Base-by-base conservation (phyloP, 495 filamentous ascomycete species). In the Penicillium desertorum region DNA sequence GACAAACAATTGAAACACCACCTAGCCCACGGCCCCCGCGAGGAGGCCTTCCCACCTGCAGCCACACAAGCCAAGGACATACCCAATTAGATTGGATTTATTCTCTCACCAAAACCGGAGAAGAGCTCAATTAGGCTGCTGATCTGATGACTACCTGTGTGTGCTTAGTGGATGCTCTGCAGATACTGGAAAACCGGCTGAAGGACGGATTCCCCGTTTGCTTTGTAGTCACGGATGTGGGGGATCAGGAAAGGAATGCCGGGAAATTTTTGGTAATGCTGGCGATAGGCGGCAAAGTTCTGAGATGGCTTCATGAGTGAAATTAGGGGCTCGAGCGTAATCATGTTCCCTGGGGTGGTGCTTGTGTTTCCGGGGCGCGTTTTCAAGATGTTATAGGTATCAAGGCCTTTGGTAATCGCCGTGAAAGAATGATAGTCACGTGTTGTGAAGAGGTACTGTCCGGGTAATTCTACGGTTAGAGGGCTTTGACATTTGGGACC, bases 181-280 rank as follows among this genome's bases (percentile, higher is more conserved):
- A 69, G 37, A 23, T 65, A 64, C 20, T 69, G 65, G 22, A 75
- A 60, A 29, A 78, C 45, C 16, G 63, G 61, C 37, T 71, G 67
- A 44, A 78, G 57, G 19, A 58, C 68, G 2, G 51, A 9, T 30
- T 68, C 59, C n/a, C 73, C 74, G 19, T 66, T 54, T 37, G 72
- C 63, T 25, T 71, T 66, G 45, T 62, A 67, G 16, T 77, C 74
- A 3, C 65, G 60, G 43, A 77, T 57, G 58, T 78, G 76, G 8
- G 76, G 73, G 4, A 74, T 36, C 11, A 78, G 64, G 48, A 76
- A 77, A 0, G 76, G 76, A 16, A 75, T 67, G 5, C 76, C 76
- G 0, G 73, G 71, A 9, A 64, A 42, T n/a, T 52, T 47, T 29
- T 56, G 32, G 59, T 69, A 76, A 14, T 68, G 65, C 10, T 74